phyloP scores from a whole-genome alignment of 805 yeast species.

The Yarrowia hollandica region DNA sequence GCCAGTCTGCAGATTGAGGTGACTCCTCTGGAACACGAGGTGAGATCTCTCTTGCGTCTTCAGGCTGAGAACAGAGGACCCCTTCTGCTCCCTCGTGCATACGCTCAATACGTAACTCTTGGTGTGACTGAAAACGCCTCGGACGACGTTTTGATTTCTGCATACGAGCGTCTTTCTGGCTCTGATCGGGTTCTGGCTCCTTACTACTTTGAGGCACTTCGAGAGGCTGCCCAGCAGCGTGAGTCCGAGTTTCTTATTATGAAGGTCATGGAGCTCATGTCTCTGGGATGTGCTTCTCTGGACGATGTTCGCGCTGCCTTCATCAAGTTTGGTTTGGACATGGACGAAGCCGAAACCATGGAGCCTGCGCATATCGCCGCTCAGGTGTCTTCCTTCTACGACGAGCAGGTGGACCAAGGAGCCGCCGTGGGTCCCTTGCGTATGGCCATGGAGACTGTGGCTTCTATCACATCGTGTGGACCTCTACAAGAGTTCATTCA shows the following conservation, averaged over 20 bases:
- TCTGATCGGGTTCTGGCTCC: constrained; percentile 52
- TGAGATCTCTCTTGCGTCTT: not conserved
- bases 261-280: constrained; percentile 49
- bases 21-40: constrained; percentile 15
- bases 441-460: constrained; percentile 34
- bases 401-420: constrained; percentile 15
- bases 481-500: constrained; percentile 33
- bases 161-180: constrained; percentile 47
- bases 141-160: constrained; percentile 50
- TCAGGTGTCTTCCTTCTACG: constrained; percentile 17
- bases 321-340: constrained; percentile 40
- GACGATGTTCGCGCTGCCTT: constrained; percentile 49
- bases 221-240: constrained; percentile 51
- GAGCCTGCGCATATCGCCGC: constrained; percentile 10
- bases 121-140: constrained; percentile 51
- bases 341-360: constrained; percentile 33
- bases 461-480: constrained; percentile 29
- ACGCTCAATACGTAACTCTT: constrained; percentile 47
- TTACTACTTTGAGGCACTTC: constrained; percentile 59
- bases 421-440: constrained; percentile 18
- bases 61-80: not conserved
- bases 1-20: constrained; percentile 10
- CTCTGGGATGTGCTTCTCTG: constrained; percentile 55
- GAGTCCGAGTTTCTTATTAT: constrained; percentile 49
- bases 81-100: constrained; percentile 1